phyloP scores from a whole-genome alignment of 2,329 filamentous ascomycete genomes.

The Calonectria hongkongensis region DNA sequence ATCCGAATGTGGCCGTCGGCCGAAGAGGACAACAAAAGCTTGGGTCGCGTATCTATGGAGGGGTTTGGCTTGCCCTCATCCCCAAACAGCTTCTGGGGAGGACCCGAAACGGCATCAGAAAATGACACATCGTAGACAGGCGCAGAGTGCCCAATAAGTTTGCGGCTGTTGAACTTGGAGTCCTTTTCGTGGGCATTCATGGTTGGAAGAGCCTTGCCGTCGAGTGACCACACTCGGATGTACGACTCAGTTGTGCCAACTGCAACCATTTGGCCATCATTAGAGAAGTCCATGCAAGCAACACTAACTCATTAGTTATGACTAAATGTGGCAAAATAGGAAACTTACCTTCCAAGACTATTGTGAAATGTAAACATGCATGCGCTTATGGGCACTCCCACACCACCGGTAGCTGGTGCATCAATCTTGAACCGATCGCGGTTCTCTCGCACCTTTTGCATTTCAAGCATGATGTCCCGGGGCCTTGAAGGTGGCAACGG shows the following conservation, averaged over 20 bases:
- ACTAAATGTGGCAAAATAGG: not conserved
- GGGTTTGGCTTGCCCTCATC: conserved; percentile 65
- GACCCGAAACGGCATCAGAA: conserved; percentile 79
- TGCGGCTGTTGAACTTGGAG: conserved; percentile 76
- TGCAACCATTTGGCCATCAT: conserved; percentile 90
- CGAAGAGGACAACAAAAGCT: conserved; percentile 90
- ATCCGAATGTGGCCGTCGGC: conserved; percentile 91
- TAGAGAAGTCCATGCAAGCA: conserved; percentile 96
- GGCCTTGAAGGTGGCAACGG: conserved; percentile 92
- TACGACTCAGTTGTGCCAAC: conserved; percentile 95
- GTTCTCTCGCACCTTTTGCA: conserved; percentile 94
- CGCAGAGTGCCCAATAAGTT: conserved; percentile 92
- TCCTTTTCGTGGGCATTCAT: conserved; percentile 76
- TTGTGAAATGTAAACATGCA: conserved; percentile 99
- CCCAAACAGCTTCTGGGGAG: conserved; percentile 70
- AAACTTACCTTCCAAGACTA: conserved; percentile 86
- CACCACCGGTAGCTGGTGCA: conserved; percentile 82
- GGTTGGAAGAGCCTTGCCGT: conserved; percentile 86
- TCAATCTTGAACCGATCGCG: conserved; percentile 94
- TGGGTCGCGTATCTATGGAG: conserved; percentile 74
- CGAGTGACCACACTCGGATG: conserved; percentile 94
- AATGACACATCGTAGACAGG: conserved; percentile 94
- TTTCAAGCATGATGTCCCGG: conserved; percentile 93
- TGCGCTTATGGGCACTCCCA: conserved; percentile 88
- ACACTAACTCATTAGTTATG: conserved; percentile 72